Base-by-base conservation (phyloP, 1,284 basidiomycete species). In the Psilocybe mexicana region DNA sequence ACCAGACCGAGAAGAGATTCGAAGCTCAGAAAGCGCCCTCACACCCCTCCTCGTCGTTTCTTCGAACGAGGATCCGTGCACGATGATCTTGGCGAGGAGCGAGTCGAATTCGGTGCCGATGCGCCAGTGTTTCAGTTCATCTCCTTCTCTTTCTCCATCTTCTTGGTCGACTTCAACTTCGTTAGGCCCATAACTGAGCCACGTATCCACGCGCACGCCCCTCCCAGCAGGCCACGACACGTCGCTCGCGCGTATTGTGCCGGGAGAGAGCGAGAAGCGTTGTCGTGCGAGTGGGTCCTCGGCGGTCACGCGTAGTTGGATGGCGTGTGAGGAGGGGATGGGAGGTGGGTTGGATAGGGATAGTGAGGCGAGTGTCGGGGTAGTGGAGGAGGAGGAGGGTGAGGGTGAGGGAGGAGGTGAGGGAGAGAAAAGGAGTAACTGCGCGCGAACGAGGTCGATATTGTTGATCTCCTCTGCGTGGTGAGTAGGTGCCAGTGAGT, bases 81-180 rank as follows among this genome's bases (percentile, higher is more conserved):
- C 69, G 54, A 77, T 73, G 18, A 78, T 62, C 58, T 78, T 77
- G 8, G 75, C 75, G 0, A 78, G 65, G 3, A 78, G 67, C 0
- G 76, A 76, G 59, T 78, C 76, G 43, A 76, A 77, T 24, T 76
- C 74, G 2, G 73, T 70, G 6, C 74, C 71, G 8, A 77, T 61
- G 1, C 54, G 67, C 72, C 73, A 78, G 24, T 62, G 40, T 18
- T 58, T 14, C n/a, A 50, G 43, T 2, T 8, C 18, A 1, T 33
- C 30, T 33, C 8, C 30, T 33, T 33, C 30, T 4, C 30, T 8
- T 33, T 8, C 30, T 33, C 8, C 8, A 8, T 8, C 30, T 8
- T 33, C 18, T 18, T 18, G 18, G 18, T 18, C 18, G 30, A 10
- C 51, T 38, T 2, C 52, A 36, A 18, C 45, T 49, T 54, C 49